Percentiles rank a stretch among this genome's conserved stretches.
These are phyloP conservation scores for Trichophyton simii DNA, from an alignment of 2,329 filamentous ascomycete genomes.

Conservation along the genomic window DNA sequence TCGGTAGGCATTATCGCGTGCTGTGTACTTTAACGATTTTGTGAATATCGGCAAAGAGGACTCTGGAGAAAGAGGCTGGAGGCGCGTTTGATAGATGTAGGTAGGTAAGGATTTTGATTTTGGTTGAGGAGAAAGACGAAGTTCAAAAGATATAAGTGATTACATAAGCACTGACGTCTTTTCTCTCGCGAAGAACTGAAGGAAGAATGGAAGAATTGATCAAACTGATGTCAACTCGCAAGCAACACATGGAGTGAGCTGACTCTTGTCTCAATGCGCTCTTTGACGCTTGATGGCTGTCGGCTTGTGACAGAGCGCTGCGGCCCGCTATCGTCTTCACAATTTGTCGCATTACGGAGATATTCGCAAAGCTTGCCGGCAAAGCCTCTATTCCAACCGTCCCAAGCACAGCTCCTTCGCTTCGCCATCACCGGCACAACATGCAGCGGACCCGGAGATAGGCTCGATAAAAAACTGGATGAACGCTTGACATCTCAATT, in stretches of 20 bases:
- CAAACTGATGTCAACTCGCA: neutral
- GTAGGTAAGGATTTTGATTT: neutral
- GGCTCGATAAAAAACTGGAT: slow-evolving; percentile 9
- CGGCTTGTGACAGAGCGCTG: neutral
- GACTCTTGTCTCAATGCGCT: slow-evolving; percentile 3
- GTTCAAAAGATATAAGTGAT: neutral
- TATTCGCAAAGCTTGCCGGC: neutral
- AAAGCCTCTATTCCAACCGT: neutral
- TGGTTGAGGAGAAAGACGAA: neutral
- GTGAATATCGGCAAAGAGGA: neutral
- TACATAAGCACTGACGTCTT: neutral
- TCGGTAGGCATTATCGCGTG: neutral
- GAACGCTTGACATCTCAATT: slow-evolving; percentile 16
- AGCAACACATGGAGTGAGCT: neutral
- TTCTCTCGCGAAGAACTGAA: neutral
- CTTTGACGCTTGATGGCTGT: slow-evolving; percentile 4
- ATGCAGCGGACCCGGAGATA: slow-evolving; percentile 5
- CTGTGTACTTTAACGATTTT: neutral
- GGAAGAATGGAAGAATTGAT: neutral
- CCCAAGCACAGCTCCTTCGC: slow-evolving; percentile 23
- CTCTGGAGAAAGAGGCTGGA: neutral
- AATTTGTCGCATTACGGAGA: neutral
- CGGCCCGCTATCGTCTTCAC: neutral
- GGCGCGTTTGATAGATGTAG: neutral
- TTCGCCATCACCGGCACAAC: slow-evolving; percentile 21